Evolutionary conservation across 331 rosid species (phyloP), one percentile per base, ranked within the genome.

Genomic region (Rosa hybrid): DNA sequence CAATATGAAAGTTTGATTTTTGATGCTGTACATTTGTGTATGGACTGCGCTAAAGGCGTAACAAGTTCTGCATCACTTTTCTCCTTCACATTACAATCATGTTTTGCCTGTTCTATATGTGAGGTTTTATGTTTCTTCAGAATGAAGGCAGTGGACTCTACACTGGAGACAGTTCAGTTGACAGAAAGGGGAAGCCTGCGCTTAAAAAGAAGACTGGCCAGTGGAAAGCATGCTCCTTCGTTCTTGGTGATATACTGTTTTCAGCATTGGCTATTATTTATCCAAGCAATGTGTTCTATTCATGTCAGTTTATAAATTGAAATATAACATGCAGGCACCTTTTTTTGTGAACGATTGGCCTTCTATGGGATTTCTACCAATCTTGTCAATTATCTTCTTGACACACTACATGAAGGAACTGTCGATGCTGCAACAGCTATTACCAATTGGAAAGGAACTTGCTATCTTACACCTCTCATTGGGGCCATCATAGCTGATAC

Each of bases 171-270:
- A 85, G 90, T 53, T 86, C 93, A 7, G 85, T 84, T 25, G 86
- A 86, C 86, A 57, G 57, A 8, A 83, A 79, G 60, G 89, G 91
- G 77, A 81, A 68, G 11, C 86, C 83, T 76, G 86, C 84, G 72
- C 50, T 80, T 9, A 87, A 87, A 84, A 76, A 59, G 7, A 75
- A 71, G 30, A 84, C 85, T 23, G 91, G 93, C 53, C 87, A 84
- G 14, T 87, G 91, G 93, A 90, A 82, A 82, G 86, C 90, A 50
- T 83, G 92, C 69, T 77, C 86, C 79, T 89, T 84, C 69, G 53
- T 89, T 77, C 79, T 85, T 39, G 90, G 88, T 89, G 84, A 68
- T 46, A 8, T 74, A 8, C 18, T 67, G 12, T 76, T 56, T 20
- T 72, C 9, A 8, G 11, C 54, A 21, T 53, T 54, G 6, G 12